Conservation (phyloP, 495 filamentous ascomycete genomes). For the Arthonia radiata region DNA sequence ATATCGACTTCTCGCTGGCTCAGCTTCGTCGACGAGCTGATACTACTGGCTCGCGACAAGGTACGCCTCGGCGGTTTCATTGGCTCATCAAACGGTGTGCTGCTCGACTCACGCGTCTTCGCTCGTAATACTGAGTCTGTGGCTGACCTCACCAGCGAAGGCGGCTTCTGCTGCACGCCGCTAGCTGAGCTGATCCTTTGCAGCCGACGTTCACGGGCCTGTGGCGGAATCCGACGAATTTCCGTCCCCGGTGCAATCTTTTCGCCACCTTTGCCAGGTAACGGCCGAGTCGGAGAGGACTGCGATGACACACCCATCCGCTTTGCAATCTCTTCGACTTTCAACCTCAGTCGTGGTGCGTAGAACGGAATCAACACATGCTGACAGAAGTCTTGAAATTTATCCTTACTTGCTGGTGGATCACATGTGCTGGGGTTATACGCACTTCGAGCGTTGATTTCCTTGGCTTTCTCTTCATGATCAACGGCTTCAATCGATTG, state of each 20-base stretch:
- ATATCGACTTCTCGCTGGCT: slow-evolving; percentile 46
- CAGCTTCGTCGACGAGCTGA: slow-evolving; percentile 32
- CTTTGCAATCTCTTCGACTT: no score
- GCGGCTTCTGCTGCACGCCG: no score
- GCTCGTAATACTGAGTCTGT: slow-evolving; percentile 31
- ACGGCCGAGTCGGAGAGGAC: no score
- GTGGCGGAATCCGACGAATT: no score
- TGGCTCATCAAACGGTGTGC: slow-evolving; percentile 27
- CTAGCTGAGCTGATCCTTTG: no score
- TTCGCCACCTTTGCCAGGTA: no score
- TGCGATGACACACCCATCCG: no score
- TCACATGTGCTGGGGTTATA: slow-evolving; percentile 4
- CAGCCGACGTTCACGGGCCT: no score
- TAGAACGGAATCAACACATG: slow-evolving; percentile 87
- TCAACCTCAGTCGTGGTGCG: no score
- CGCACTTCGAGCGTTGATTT: slow-evolving; percentile 13
- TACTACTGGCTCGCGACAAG: slow-evolving; percentile 16
- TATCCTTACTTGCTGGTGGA: slow-evolving; percentile 24
- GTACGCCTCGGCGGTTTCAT: slow-evolving; percentile 20
- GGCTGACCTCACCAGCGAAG: slow-evolving; percentile 45
- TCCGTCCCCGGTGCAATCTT: no score
- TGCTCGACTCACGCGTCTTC: slow-evolving; percentile 40
- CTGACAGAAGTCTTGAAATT: slow-evolving; percentile 56
- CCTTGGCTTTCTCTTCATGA: slow-evolving; percentile 13
- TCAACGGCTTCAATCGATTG: slow-evolving; percentile 72